Evolutionary conservation across 2,329 filamentous ascomycete genomes (phyloP).

Genomic region (Neopestalotiopsis clavispora): DNA sequence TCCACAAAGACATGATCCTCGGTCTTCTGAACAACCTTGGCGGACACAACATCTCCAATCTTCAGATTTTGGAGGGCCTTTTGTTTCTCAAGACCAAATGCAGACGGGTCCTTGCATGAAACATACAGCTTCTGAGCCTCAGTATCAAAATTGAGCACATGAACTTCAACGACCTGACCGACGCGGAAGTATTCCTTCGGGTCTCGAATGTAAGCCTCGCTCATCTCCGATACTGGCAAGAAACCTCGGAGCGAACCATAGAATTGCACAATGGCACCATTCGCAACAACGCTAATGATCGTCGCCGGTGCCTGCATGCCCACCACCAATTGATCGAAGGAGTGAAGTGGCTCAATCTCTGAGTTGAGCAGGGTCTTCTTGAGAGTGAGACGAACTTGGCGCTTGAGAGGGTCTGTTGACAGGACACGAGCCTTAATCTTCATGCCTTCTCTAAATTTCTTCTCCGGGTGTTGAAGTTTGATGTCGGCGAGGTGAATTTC

Average conservation of each 20-base stretch:
- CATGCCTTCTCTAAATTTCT: constrained; percentile 90
- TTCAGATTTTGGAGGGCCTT: constrained; percentile 75
- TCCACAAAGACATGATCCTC: constrained; percentile 79
- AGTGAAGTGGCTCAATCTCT: constrained; percentile 77
- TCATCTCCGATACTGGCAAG: constrained; percentile 95
- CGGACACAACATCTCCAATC: constrained; percentile 76
- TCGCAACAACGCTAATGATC: constrained; percentile 77
- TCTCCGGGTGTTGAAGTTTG: constrained; percentile 87
- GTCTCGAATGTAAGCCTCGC: constrained; percentile 91
- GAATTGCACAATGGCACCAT: constrained; percentile 90
- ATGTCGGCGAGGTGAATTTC: constrained; percentile 90
- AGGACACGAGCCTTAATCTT: constrained; percentile 85
- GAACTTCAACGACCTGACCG: constrained; percentile 90
- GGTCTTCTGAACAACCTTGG: constrained; percentile 81
- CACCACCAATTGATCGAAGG: constrained; percentile 74
- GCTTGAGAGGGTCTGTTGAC: constrained; percentile 76
- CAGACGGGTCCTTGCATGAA: constrained; percentile 88
- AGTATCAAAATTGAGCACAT: constrained; percentile 80
- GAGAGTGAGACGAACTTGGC: constrained; percentile 83
- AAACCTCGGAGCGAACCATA: constrained; percentile 85
- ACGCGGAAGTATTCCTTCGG: constrained; percentile 86
- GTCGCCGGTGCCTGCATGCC: constrained; percentile 85
- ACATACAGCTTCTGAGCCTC: constrained; percentile 77
- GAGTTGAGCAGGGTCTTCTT: constrained; percentile 96
- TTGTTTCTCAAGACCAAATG: constrained; percentile 77